Evolutionary conservation across 176 grass and related monocot genomes (phyloP).

Genomic region (Otatea glauca): DNA sequence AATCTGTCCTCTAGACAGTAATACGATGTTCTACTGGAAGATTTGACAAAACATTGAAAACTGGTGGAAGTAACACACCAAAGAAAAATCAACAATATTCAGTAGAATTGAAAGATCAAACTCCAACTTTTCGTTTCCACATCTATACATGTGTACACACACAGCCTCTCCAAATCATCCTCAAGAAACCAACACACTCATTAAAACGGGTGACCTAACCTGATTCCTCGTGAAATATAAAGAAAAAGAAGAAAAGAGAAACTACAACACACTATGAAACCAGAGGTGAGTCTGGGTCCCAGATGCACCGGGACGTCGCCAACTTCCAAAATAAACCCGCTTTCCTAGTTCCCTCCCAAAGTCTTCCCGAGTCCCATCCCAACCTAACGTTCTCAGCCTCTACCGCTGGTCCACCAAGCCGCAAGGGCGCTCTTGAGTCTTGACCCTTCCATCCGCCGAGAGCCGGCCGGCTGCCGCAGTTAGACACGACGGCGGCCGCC

Average conservation of each 20-base stretch:
- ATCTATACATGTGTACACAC: too few relatives aligned
- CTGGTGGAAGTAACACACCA: not conserved
- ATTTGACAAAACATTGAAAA: not conserved
- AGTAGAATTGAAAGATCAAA: slow-evolving; percentile 6
- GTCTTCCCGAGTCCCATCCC: not conserved
- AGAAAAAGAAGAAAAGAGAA: not conserved
- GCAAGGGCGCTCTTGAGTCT: too few relatives aligned
- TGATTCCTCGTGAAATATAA: not conserved
- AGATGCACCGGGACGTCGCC: not conserved
- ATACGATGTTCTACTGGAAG: not conserved
- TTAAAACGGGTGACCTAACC: not conserved
- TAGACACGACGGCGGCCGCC: not conserved
- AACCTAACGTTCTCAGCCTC: slow-evolving; percentile 44
- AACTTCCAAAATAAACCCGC: slow-evolving; percentile 31
- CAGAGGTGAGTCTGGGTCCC: not conserved
- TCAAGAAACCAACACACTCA: not conserved
- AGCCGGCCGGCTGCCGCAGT: not conserved
- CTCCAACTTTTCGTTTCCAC: not conserved
- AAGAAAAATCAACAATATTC: not conserved
- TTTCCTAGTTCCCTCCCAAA: not conserved
- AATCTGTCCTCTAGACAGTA: not conserved
- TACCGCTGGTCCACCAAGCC: not conserved
- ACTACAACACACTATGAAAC: not conserved
- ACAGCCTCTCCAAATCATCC: not conserved
- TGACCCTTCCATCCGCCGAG: not conserved